Percentiles rank a stretch among this genome's conserved stretches.
phyloP scores from a whole-genome alignment of 2,329 filamentous ascomycete genomes.

The Penicillium paneum region DNA sequence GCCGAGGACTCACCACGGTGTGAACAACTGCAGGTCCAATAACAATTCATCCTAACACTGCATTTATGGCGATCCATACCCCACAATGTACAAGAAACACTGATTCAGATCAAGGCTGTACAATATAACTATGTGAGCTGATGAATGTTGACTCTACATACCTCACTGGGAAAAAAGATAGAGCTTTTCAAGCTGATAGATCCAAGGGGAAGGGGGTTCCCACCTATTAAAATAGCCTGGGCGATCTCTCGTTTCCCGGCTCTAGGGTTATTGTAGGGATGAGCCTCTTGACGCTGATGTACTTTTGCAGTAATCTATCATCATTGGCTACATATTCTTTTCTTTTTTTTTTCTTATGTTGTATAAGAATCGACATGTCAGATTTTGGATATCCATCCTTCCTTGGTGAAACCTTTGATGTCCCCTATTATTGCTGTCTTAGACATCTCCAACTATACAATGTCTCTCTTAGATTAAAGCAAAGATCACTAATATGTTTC shows the following conservation, averaged over 20 bases:
- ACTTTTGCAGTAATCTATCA: background rate
- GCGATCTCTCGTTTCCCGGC: slow-evolving; percentile 14
- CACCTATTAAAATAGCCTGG: slow-evolving; percentile 12
- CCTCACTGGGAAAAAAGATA: background rate
- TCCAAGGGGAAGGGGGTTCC: slow-evolving; percentile 1
- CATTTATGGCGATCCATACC: slow-evolving; percentile 21
- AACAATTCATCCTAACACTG: slow-evolving; percentile 6
- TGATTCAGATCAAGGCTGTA: background rate
- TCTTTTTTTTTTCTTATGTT: background rate
- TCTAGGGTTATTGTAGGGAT: slow-evolving; percentile 8
- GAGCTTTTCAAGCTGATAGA: background rate
- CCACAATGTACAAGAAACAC: slow-evolving; percentile 15
- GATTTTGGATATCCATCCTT: background rate
- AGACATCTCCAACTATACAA: slow-evolving; percentile 14
- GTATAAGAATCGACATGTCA: slow-evolving; percentile 3
- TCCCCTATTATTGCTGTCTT: slow-evolving; percentile 15
- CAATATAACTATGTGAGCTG: background rate
- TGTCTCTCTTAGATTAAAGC: background rate
- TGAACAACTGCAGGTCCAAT: slow-evolving; percentile 16
- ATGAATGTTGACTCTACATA: background rate
- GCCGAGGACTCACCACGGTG: slow-evolving; percentile 3
- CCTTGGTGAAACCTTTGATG: slow-evolving; percentile 16
- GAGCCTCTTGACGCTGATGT: background rate
- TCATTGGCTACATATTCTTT: slow-evolving; percentile 1
- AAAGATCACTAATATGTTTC: background rate